Conservation (phyloP, 106 monocot species). For the Allium sativum region DNA sequence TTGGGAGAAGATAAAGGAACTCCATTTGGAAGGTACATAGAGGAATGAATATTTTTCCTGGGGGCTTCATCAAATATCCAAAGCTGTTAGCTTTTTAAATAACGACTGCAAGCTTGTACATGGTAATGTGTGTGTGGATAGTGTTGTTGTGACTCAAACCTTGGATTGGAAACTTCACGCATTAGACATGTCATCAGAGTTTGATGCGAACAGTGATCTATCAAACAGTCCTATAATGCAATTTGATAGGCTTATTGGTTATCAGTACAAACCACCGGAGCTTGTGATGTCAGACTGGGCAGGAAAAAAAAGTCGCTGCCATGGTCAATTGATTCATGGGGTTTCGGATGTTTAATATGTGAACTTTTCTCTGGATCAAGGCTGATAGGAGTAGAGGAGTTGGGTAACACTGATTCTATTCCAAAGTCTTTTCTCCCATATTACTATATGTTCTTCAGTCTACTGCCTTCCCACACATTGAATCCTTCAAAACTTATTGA, state of each 20-base stretch:
- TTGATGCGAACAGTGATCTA: conserved; percentile 71
- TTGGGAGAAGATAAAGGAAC: conserved; percentile 90
- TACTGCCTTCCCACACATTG: conserved; percentile 69
- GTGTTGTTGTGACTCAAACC: conserved; percentile 64
- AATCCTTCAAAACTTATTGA: conserved; percentile 86
- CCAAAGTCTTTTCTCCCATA: conserved; percentile 97
- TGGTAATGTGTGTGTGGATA: conserved; percentile 86
- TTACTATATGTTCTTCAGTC: conserved; percentile 93
- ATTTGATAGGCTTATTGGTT: conserved; percentile 85
- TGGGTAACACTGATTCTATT: conserved; percentile 69
- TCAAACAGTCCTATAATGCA: conserved; percentile 68
- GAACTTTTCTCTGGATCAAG: conserved; percentile 79
- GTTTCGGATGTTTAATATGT: conserved; percentile 89
- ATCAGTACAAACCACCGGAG: conserved; percentile 93
- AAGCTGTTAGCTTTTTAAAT: conserved; percentile 97
- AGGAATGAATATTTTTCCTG: conserved; percentile 99
- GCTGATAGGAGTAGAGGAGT: conserved; percentile 78
- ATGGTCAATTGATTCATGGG: conserved; percentile 98
- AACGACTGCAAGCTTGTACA: conserved; percentile 99
- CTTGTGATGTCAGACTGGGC: conserved; percentile 80
- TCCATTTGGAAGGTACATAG: conserved; percentile 74
- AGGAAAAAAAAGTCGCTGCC: conserved; percentile 78
- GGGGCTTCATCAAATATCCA: conserved; percentile 96
- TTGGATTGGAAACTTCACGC: conserved; percentile 98
- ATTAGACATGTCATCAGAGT: conserved; percentile 92